Evolutionary conservation across 768 basidiomycete species (phyloP), one percentile per base, ranked within the genome.

Genomic region (Paxillus ammoniavirescens): DNA sequence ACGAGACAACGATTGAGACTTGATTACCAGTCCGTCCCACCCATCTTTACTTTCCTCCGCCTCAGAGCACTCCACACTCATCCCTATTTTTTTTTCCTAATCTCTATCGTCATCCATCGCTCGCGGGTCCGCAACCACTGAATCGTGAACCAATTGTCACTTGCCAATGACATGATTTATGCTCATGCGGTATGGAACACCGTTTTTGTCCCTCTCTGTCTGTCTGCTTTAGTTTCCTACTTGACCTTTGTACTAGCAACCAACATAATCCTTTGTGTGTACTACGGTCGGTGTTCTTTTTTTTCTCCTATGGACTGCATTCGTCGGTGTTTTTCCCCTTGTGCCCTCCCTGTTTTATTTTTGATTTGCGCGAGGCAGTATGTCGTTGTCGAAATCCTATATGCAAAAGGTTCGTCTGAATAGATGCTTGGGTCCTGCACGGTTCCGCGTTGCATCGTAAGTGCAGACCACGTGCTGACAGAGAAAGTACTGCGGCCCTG

Each of bases 11-110:
- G 64, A 58, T 59, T 66, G 70, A 66, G 69, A 68, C 70, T 64
- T 55, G 55, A 56, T 65, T 58, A 70, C 49, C 61, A 70, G 69
- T 70, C 69, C 70, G 69, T 70, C 69, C 69, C 63, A 57, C 61
- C 66, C 59, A 70, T 70, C 66, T 63, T 49, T 60, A 54, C 57
- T 67, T 53, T 65, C 57, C 60, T 65, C 52, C 52, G 41, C 49
- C 30, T 56, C 55, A 50, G 55, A 53, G 48, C 51, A 49, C 60
- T 55, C 38, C 48, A 55, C 53, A 65, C 69, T 65, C 68, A 72
- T 62, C 62, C 61, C 48, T 57, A 58, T 48, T 47, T 62, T 55
- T 53, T 62, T 28, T 42, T 46, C 18, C 18, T 45, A 47, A 49
- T 51, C 33, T 45, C 53, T 47, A 57, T 57, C 60, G 46, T 51